A percentile compares a stretch with the other conserved stretches of the same genome.
These are phyloP conservation scores for Rutidosis leptorrhynchoides DNA, from an alignment of 129 eudicot genomes.

Conservation along the genomic window DNA sequence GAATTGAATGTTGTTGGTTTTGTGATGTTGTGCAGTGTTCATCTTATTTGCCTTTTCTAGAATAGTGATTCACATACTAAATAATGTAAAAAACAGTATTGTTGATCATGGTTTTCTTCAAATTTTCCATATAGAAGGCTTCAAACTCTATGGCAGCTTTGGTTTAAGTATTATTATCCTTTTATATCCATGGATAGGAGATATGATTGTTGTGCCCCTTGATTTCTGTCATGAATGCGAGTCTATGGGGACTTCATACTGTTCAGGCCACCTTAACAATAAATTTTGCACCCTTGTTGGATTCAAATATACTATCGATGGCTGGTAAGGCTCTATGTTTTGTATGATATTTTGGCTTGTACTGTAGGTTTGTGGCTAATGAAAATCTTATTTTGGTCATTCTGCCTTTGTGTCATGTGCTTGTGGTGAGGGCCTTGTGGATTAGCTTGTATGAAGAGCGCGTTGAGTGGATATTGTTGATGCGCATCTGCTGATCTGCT, in stretches of 20 bases:
- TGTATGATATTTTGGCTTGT: background rate
- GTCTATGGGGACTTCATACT: background rate
- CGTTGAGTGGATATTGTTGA: background rate
- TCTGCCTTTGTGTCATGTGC: background rate
- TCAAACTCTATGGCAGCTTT: background rate
- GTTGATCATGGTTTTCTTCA: background rate
- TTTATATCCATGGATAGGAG: background rate
- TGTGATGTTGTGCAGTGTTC: conserved; percentile 18
- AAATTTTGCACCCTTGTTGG: background rate
- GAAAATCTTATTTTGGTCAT: background rate
- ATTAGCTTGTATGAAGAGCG: background rate
- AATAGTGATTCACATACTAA: background rate
- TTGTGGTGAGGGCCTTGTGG: background rate
- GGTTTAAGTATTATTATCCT: background rate
- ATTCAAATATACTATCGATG: background rate
- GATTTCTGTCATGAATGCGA: background rate
- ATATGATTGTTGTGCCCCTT: background rate
- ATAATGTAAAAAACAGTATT: background rate
- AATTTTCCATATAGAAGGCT: background rate
- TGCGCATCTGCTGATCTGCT: background rate
- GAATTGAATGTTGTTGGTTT: conserved; percentile 21
- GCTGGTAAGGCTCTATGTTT: background rate
- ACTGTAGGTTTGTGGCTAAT: background rate
- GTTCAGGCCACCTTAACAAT: background rate
- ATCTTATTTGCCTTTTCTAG: conserved; percentile 15